Conservation (phyloP, 2,329 filamentous ascomycete species). For the Phoma sp. region DNA sequence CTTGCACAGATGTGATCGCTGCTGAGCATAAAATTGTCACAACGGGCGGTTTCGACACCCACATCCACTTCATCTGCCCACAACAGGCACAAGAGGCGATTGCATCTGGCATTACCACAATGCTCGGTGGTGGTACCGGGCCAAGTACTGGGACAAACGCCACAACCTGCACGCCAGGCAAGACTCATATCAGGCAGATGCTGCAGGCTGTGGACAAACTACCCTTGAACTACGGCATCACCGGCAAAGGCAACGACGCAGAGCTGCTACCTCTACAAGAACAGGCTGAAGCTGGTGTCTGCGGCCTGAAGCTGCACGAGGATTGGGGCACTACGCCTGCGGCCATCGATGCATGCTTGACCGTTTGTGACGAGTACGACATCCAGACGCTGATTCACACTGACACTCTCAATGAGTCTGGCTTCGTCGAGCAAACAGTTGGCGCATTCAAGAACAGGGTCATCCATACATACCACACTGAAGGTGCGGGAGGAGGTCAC, state of each 20-base stretch:
- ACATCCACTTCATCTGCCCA: slow-evolving; percentile 94
- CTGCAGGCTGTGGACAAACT: slow-evolving; percentile 82
- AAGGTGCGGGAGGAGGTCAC: slow-evolving; percentile 92
- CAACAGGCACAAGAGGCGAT: slow-evolving; percentile 87
- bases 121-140: slow-evolving; percentile 89
- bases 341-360: slow-evolving; percentile 82
- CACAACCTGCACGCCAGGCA: slow-evolving; percentile 90
- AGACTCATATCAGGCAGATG: slow-evolving; percentile 84
- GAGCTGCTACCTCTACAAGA: slow-evolving; percentile 73
- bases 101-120: slow-evolving; percentile 84
- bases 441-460: slow-evolving; percentile 83
- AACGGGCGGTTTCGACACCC: slow-evolving; percentile 85
- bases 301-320: slow-evolving; percentile 92
- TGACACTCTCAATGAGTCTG: slow-evolving; percentile 94
- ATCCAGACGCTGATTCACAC: slow-evolving; percentile 95
- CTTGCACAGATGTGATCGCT: slow-evolving; percentile 89
- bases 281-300: slow-evolving; percentile 81
- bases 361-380: slow-evolving; percentile 87
- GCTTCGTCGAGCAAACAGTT: slow-evolving; percentile 93
- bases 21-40: slow-evolving; percentile 91
- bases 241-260: slow-evolving; percentile 91
- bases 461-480: slow-evolving; percentile 96
- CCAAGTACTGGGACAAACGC: slow-evolving; percentile 91
- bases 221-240: slow-evolving; percentile 88
- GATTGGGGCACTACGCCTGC: slow-evolving; percentile 94